Conservation (phyloP, 169 alveolate genomes). For the Eimeria mitis region DNA sequence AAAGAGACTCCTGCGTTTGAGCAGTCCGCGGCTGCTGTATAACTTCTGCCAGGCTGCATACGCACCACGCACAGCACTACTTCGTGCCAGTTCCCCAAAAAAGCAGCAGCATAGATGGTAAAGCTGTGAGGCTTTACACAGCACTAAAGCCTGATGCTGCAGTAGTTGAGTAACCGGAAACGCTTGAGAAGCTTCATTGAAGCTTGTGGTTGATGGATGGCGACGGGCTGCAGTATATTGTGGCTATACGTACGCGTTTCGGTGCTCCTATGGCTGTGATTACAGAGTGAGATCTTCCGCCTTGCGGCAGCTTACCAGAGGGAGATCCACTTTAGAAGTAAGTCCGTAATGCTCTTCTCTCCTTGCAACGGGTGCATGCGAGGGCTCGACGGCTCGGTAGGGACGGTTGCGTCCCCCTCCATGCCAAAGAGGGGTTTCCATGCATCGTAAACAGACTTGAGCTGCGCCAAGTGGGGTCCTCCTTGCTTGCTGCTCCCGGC, state of each 20-base stretch:
- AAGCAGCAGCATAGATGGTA: not conserved
- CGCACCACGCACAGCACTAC: not conserved
- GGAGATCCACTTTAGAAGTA: constrained; percentile 57
- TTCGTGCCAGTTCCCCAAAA: not conserved
- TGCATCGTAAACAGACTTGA: constrained; percentile 11
- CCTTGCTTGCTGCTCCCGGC: constrained; percentile 3
- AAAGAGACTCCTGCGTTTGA: constrained; percentile 39
- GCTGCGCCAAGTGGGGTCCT: constrained; percentile 46
- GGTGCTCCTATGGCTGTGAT: not conserved
- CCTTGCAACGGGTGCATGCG: constrained; percentile 26
- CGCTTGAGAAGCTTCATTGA: not conserved
- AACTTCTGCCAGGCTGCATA: constrained; percentile 71
- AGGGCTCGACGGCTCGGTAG: not conserved
- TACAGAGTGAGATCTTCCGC: not conserved
- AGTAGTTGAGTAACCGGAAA: not conserved
- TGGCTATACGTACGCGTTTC: not conserved
- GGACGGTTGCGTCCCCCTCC: not conserved
- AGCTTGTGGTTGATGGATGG: not conserved
- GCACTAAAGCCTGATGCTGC: not conserved
- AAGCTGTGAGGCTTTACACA: not conserved
- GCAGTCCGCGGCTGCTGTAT: constrained; percentile 53
- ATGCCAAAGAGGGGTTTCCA: constrained; percentile 50
- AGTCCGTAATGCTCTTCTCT: constrained; percentile 59
- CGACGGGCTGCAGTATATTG: not conserved
- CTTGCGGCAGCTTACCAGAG: constrained; percentile 19